phyloP scores from a whole-genome alignment of 2,329 filamentous ascomycete genomes.

The Fusarium acutatum region DNA sequence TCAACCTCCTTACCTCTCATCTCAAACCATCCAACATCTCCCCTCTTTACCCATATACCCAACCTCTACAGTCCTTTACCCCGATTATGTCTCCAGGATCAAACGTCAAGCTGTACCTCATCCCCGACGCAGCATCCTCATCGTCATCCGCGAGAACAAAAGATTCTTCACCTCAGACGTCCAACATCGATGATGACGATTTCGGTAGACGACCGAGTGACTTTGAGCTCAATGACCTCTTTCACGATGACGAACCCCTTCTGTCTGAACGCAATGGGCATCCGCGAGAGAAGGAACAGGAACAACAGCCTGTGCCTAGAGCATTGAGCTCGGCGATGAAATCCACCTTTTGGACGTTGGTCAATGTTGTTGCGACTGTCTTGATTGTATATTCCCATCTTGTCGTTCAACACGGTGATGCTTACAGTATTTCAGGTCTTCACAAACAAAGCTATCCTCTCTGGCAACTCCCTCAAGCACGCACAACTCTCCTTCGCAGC shows the following conservation, averaged over 20 bases:
- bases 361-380: background rate
- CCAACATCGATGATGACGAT: background rate
- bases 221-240: background rate
- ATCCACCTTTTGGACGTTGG: background rate
- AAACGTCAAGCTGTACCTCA: background rate
- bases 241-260: background rate
- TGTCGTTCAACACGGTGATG: background rate
- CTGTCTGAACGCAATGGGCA: background rate
- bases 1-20: background rate
- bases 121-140: accelerated
- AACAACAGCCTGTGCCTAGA: background rate
- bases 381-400: background rate
- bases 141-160: background rate
- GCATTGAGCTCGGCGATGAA: background rate
- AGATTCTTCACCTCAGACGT: background rate
- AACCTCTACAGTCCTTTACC: background rate
- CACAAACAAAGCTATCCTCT: background rate
- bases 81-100: accelerated
- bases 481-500: background rate
- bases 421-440: background rate
- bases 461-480: background rate
- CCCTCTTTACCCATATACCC: accelerated
- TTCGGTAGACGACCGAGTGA: background rate
- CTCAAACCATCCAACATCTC: accelerated
- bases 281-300: background rate